Percentiles rank a stretch among this genome's conserved stretches.
Evolutionary conservation across 169 alveolate genomes (phyloP).

Genomic region (Perkinsus chesapeaki): DNA sequence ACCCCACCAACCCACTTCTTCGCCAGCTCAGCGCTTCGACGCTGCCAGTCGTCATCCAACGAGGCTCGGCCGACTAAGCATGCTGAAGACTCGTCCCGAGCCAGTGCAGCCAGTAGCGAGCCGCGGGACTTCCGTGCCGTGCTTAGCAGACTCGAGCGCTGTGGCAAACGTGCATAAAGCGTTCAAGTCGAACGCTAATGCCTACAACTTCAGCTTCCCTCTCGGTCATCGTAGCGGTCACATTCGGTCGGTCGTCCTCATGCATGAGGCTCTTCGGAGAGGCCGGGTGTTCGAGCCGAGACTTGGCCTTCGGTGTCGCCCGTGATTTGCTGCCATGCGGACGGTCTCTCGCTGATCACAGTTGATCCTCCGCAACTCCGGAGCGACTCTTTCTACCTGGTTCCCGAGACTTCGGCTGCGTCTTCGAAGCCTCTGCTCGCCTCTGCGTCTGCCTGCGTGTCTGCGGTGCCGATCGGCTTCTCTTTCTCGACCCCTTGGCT

Average conservation of each 20-base stretch:
- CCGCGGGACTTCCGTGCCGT: neutral
- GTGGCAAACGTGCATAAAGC: neutral
- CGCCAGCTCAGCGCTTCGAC: neutral
- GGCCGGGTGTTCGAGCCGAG: neutral
- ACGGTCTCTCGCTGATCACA: neutral
- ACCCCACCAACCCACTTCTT: neutral
- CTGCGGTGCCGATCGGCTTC: neutral
- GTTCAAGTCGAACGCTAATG: neutral
- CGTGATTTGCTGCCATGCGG: neutral
- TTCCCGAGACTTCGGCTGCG: neutral
- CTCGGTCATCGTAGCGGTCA: neutral
- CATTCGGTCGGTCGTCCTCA: neutral
- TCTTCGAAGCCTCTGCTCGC: neutral
- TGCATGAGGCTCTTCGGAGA: neutral
- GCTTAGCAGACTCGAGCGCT: neutral
- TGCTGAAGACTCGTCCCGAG: neutral
- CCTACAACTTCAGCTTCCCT: neutral
- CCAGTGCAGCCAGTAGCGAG: neutral
- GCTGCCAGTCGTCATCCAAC: neutral
- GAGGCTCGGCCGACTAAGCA: neutral
- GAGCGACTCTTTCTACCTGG: too few species aligned
- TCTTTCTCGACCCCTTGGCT: neutral
- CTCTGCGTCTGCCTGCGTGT: neutral
- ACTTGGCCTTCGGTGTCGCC: neutral
- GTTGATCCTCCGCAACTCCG: too few species aligned